Evolutionary conservation across 106 monocot genomes (phyloP).

Genomic region (Allium sativum): DNA sequence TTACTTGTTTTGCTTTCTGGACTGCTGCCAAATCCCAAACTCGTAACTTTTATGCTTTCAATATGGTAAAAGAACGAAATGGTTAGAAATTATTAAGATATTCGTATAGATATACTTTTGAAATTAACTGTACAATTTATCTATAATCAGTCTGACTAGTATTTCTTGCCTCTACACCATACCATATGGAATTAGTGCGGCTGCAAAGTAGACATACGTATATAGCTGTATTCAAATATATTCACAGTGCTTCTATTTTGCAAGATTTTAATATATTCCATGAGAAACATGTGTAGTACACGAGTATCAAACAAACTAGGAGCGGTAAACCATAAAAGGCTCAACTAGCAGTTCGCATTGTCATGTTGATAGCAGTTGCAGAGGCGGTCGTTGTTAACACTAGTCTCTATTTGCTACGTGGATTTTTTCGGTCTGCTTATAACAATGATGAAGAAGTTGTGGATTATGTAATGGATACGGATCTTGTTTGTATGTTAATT

Average conservation of each 20-base stretch:
- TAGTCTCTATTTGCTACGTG: constrained; percentile 19
- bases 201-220: constrained; percentile 27
- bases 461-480: constrained; percentile 38
- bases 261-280: too few species aligned
- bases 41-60: constrained; percentile 19
- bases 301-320: constrained; percentile 68
- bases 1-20: constrained; percentile 29
- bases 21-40: constrained; percentile 22
- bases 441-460: constrained; percentile 46
- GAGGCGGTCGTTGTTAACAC: constrained; percentile 26
- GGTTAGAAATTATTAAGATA: too few species aligned
- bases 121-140: background rate
- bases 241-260: too few species aligned
- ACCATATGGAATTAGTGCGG: constrained; percentile 52
- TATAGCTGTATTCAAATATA: too few species aligned
- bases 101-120: too few species aligned
- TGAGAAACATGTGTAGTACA: constrained; percentile 22
- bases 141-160: constrained; percentile 43
- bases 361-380: constrained; percentile 20
- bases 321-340: constrained; percentile 49
- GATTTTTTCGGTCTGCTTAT: constrained; percentile 36
- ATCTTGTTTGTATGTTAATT: constrained; percentile 36
- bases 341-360: constrained; percentile 29
- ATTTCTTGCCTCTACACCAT: constrained; percentile 33
- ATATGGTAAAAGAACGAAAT: constrained; percentile 1